These are phyloP conservation scores for Botrytis aclada DNA, from an alignment of 2,329 filamentous ascomycete species.

Conservation along the genomic window DNA sequence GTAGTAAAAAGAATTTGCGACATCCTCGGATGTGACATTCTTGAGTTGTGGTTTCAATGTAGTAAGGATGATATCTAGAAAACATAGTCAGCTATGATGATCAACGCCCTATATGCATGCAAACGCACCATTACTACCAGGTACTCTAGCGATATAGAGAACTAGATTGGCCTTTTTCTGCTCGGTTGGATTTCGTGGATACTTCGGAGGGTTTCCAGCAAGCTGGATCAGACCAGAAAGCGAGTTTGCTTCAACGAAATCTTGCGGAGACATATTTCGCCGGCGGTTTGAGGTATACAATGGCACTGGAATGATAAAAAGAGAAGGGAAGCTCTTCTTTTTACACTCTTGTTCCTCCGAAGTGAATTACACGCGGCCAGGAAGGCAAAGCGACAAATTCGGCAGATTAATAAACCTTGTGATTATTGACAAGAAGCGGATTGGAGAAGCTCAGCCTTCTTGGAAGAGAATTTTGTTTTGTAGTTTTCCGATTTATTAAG, in stretches of 20 bases:
- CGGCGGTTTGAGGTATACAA: neutral
- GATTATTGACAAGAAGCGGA: neutral
- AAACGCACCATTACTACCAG: slow-evolving; percentile 75
- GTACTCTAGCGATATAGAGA: slow-evolving; percentile 90
- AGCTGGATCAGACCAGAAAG: slow-evolving; percentile 75
- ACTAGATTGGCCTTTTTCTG: slow-evolving; percentile 67
- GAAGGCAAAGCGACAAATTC: slow-evolving; percentile 1
- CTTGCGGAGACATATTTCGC: slow-evolving; percentile 24
- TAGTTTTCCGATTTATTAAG: neutral
- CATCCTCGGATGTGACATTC: slow-evolving; percentile 83
- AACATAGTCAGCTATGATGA: slow-evolving; percentile 4
- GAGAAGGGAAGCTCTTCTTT: neutral
- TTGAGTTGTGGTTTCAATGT: slow-evolving; percentile 85
- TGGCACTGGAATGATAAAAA: neutral
- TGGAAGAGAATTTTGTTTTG: neutral
- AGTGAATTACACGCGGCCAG: neutral
- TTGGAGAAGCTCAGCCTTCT: neutral
- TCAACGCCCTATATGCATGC: neutral
- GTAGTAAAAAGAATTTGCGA: slow-evolving; percentile 86
- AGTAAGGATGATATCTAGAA: slow-evolving; percentile 54
- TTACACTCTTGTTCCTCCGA: neutral
- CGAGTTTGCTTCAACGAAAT: slow-evolving; percentile 73
- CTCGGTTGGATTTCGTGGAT: slow-evolving; percentile 74
- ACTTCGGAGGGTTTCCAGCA: slow-evolving; percentile 81
- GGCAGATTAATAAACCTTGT: neutral